phyloP scores from a whole-genome alignment of 2,329 filamentous ascomycete genomes.

The Shiraia sp. region DNA sequence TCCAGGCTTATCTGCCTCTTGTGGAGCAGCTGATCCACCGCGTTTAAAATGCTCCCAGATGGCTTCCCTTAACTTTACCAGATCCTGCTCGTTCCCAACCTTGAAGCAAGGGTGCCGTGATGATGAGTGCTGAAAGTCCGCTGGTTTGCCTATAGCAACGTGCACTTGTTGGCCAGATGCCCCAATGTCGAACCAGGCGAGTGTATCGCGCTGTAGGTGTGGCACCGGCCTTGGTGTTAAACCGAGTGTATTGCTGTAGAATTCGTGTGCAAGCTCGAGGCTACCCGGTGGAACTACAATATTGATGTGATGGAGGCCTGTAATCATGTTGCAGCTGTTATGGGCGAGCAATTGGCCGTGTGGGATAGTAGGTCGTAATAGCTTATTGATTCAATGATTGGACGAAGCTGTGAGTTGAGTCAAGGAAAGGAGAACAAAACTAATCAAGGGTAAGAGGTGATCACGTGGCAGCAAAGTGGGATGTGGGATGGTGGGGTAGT shows the following conservation, averaged over 20 bases:
- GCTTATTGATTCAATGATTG: too few relatives aligned
- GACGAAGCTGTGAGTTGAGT: too few relatives aligned
- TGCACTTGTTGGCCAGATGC: slow-evolving; percentile 61
- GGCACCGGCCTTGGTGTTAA: slow-evolving; percentile 59
- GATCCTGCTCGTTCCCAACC: slow-evolving; percentile 52
- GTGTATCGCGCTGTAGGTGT: slow-evolving; percentile 52
- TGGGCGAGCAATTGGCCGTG: too few relatives aligned
- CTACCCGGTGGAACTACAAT: slow-evolving; percentile 14
- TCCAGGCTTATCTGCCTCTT: slow-evolving; percentile 60
- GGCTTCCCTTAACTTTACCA: slow-evolving; percentile 52
- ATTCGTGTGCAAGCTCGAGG: slow-evolving; percentile 10
- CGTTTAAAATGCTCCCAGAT: slow-evolving; percentile 58
- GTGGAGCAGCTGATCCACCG: slow-evolving; percentile 56
- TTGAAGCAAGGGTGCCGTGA: slow-evolving; percentile 64
- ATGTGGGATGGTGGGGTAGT: too few relatives aligned
- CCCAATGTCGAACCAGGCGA: slow-evolving; percentile 66
- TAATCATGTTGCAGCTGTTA: slow-evolving; percentile 22
- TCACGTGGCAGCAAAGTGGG: too few relatives aligned
- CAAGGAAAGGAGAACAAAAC: too few relatives aligned
- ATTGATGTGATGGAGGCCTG: slow-evolving; percentile 22
- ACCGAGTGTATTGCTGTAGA: slow-evolving; percentile 54
- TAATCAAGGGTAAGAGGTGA: too few relatives aligned
- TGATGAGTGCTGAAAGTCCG: slow-evolving; percentile 33
- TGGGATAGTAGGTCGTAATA: too few relatives aligned
- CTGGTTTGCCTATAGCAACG: slow-evolving; percentile 52